Evolutionary conservation across 2,329 filamentous ascomycete genomes (phyloP), one percentile per base, ranked within the genome.

Genomic region (Clarireedia sp.): DNA sequence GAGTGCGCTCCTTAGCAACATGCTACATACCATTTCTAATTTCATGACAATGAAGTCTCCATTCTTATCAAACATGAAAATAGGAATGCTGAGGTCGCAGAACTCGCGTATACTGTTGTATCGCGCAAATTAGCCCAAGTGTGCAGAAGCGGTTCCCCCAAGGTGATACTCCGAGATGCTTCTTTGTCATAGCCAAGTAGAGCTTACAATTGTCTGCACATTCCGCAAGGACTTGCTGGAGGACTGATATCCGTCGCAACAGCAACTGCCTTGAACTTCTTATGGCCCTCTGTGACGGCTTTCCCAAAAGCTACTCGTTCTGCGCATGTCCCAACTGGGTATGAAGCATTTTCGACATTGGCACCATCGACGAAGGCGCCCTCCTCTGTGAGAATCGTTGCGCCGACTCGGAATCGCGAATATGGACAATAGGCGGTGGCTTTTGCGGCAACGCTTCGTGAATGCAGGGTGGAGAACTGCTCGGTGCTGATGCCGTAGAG

Each of bases 281-380:
- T 66, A 40, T 65, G 59, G 6, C 65, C 67, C 47, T 64, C 62
- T 21, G 82, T 80, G 5, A 96, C 81, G 21, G 92, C 92, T 40
- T 84, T 90, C 7, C 82, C 87, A 62, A 97, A 78, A 1, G 89
- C 90, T n/a, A 92, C 89, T 57, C 92, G 79, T 78, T 99, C 94
- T 14, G 94, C 94, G 71, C 94, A 97, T 2, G 89, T 95, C n/a
- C 90, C 90, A 5, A 96, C 91, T 0, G 94, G 92, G 69, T 95
- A 97, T 26, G 87, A 77, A 1, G 90, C 75, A 69, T 97, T 96
- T 74, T 99, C 94, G 59, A 97, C 83, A 69, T 96, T 96, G 60
- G 89, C 90, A 54, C 94, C 94, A 46, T 79, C 74, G 49, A 69
- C 58, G 24, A 59, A 67, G 14, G 78, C 73, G 2, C 78, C 80